A percentile compares a stretch with the other conserved stretches of the same genome.
These are phyloP conservation scores for Yamadazyma ubonensis DNA, from an alignment of 805 yeast species.

Conservation along the genomic window DNA sequence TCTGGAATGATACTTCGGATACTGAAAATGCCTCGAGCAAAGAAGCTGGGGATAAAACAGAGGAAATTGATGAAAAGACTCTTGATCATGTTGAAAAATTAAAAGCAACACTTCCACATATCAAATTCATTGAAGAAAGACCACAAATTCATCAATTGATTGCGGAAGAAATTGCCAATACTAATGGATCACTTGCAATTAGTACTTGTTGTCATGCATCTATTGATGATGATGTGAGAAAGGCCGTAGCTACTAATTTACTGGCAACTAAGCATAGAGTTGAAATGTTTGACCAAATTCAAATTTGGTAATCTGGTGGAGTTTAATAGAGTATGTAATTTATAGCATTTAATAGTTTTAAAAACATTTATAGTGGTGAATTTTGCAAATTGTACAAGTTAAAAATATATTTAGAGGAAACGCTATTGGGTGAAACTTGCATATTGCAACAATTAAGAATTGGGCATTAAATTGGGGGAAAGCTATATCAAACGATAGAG, in stretches of 20 bases:
- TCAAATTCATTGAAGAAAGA: constrained; percentile 47
- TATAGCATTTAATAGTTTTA: background rate
- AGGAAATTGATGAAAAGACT: constrained; percentile 7
- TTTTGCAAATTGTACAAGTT: no score
- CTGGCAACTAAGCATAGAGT: constrained; percentile 27
- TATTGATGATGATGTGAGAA: constrained; percentile 38
- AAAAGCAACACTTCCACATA: constrained; percentile 27
- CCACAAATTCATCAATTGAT: constrained; percentile 38
- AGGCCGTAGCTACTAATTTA: constrained; percentile 27
- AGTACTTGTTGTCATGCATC: constrained; percentile 50
- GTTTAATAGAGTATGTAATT: no score
- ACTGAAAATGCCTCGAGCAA: constrained; percentile 4
- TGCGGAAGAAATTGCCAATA: constrained; percentile 32
- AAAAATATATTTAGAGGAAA: no score
- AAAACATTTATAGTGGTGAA: no score
- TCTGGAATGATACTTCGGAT: constrained; percentile 16
- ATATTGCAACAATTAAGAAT: no score
- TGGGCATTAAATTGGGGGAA: no score
- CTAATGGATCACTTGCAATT: constrained; percentile 43
- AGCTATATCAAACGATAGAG: no score
- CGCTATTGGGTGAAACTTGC: no score
- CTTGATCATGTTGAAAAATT: constrained; percentile 11
- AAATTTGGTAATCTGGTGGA: constrained; percentile 27
- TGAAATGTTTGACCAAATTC: constrained; percentile 37
- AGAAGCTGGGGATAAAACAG: constrained; percentile 6